A percentile compares a stretch with the other conserved stretches of the same genome.
phyloP scores from a whole-genome alignment of 805 yeast species.

The Starmera amethionina region DNA sequence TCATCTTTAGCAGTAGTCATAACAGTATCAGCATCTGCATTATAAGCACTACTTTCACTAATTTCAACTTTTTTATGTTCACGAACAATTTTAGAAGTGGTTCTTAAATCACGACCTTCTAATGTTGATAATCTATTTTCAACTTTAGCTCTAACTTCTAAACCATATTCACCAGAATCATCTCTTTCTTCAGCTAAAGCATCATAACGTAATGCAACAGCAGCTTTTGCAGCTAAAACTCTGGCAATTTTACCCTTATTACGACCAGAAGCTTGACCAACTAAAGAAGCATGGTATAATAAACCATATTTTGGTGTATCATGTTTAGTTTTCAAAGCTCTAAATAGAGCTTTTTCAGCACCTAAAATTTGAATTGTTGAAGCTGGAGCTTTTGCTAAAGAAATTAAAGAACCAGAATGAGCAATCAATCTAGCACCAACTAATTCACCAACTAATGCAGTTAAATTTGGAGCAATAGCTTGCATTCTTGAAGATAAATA shows the following conservation, averaged over 20 bases:
- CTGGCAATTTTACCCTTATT: slow-evolving; percentile 99
- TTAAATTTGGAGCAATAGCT: slow-evolving; percentile 97
- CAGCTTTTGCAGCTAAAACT: slow-evolving; percentile 97
- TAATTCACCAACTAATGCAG: slow-evolving; percentile 92
- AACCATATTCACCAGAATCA: slow-evolving; percentile 89
- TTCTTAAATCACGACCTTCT: slow-evolving; percentile 94
- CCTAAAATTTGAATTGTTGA: slow-evolving; percentile 97
- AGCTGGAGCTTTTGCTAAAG: slow-evolving; percentile 96
- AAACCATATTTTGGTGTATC: slow-evolving; percentile 98
- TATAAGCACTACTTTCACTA: slow-evolving; percentile 78
- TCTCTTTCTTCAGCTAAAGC: slow-evolving; percentile 95
- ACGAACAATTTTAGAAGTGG: slow-evolving; percentile 74
- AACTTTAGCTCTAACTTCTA: slow-evolving; percentile 84
- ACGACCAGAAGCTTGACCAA: slow-evolving; percentile 96
- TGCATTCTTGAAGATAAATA: slow-evolving; percentile 92
- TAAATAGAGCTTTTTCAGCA: slow-evolving; percentile 97
- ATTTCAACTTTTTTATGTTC: slow-evolving; percentile 82
- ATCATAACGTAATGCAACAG: slow-evolving; percentile 93
- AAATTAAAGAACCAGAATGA: slow-evolving; percentile 90
- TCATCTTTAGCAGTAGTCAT: slow-evolving; percentile 26
- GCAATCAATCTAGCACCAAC: slow-evolving; percentile 98
- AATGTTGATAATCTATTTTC: slow-evolving; percentile 89
- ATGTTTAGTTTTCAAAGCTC: slow-evolving; percentile 97
- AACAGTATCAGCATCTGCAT: slow-evolving; percentile 88
- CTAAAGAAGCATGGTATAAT: slow-evolving; percentile 91